Evolutionary conservation across 345 rosid species (phyloP), one percentile per base, ranked within the genome.

Genomic region (Citrus trifoliata): DNA sequence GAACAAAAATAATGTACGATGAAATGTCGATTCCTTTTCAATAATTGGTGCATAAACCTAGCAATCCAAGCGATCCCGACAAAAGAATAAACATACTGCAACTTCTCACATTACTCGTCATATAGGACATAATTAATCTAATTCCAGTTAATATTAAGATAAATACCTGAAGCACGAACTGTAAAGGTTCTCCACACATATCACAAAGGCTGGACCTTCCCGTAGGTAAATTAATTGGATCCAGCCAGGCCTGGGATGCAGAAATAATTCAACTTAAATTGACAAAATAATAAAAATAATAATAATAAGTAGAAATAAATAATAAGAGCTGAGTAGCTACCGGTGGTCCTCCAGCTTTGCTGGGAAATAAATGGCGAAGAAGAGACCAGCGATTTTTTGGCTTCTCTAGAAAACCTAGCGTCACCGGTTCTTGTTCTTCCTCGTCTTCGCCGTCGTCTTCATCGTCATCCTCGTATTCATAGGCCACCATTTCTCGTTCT

Each of bases 281-380:
- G 28, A 10, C 58, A 53, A 53, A 59, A 86, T 10, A 75, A 42
- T 7, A 38, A 38, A 16, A 46, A 62, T 19, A 30, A 5, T 7
- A 38, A 38, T 19, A 46, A 63, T 16, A 30, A 5, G 24, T 21
- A 27, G 37, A 46, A 1, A 42, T 12, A 5, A 27, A 55, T 28
- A 24, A 46, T 10, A 22, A 37, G 73, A 37, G 25, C 3, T 32
- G 28, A 58, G 33, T n/a, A 40, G 5, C 28, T 88, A 94, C 98
- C 81, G 99, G 98, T 25, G 86, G 79, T 77, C 97, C 97, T 67
- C 97, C 98, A 53, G 98, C 94, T 86, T 92, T 89, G 88, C 90
- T 88, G 60, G 98, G 99, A 86, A 93, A 95, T 7, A 86, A 78
- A 28, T 92, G 97, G 10, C 97, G 92, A 35, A 88, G 92, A 72